Conservation (phyloP, 441 rosid species). For the Erodium trifolium region DNA sequence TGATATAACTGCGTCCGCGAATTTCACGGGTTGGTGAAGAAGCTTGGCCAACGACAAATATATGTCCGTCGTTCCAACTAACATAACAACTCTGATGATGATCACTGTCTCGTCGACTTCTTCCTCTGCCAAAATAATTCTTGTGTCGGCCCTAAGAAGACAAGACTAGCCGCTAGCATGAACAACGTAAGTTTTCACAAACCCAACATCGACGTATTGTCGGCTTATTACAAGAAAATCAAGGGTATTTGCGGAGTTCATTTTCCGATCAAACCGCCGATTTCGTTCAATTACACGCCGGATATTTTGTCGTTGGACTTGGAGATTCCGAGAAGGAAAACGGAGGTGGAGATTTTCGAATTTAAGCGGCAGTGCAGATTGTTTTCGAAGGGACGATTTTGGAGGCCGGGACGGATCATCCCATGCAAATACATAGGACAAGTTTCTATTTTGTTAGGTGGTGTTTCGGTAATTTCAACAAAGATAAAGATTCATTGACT, state of each 20-base stretch:
- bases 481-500: constrained; percentile 22
- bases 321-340: constrained; percentile 23
- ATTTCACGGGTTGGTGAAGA: too few species aligned
- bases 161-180: too few species aligned
- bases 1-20: too few species aligned
- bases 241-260: constrained; percentile 14
- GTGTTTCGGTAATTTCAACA: constrained; percentile 33
- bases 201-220: constrained; percentile 16
- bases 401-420: constrained; percentile 32
- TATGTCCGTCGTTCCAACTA: too few species aligned
- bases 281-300: constrained; percentile 23
- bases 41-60: too few species aligned
- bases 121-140: too few species aligned
- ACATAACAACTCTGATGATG: too few species aligned
- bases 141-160: too few species aligned
- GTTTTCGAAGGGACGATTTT: constrained; percentile 38
- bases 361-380: constrained; percentile 31
- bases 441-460: constrained; percentile 37
- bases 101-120: too few species aligned
- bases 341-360: constrained; percentile 20
- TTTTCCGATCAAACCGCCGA: constrained; percentile 23
- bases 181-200: constrained; percentile 20
- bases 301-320: constrained; percentile 1
- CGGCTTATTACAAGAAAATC: constrained; percentile 24
- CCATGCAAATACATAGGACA: constrained; percentile 39